Percentiles rank a stretch among this genome's conserved stretches.
Evolutionary conservation across 2,329 filamentous ascomycete genomes (phyloP).

Genomic region (Aplosporella prunicola): DNA sequence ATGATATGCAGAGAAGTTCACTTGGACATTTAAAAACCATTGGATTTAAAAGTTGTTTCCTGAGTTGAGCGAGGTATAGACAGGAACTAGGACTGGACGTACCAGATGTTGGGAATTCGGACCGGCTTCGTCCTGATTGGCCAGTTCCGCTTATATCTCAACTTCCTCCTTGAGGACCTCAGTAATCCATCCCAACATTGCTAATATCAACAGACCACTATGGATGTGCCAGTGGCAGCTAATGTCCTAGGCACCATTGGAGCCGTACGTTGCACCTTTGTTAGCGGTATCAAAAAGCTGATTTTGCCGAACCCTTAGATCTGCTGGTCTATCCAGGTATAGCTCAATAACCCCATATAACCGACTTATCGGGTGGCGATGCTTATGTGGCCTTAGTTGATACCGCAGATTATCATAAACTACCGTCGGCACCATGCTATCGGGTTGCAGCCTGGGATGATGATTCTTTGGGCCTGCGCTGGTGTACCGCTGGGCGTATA

Average conservation of each 20-base stretch:
- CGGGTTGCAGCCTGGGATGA: slow-evolving; percentile 59
- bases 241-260: slow-evolving; percentile 52
- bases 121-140: neutral
- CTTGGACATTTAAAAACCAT: too few relatives aligned
- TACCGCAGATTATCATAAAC: slow-evolving; percentile 62
- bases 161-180: neutral
- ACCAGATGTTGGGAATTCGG: too few relatives aligned
- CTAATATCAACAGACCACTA: slow-evolving; percentile 16
- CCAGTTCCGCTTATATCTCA: neutral
- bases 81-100: too few relatives aligned
- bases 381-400: slow-evolving; percentile 38
- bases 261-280: slow-evolving; percentile 35
- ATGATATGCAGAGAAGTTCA: too few relatives aligned
- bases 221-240: slow-evolving; percentile 48
- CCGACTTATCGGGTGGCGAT: neutral
- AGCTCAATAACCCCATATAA: neutral
- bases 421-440: slow-evolving; percentile 55
- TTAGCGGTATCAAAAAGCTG: neutral
- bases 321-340: slow-evolving; percentile 57
- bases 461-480: slow-evolving; percentile 61
- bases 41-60: too few relatives aligned
- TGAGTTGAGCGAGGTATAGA: too few relatives aligned
- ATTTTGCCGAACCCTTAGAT: slow-evolving; percentile 21
- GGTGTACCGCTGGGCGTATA: slow-evolving; percentile 58
- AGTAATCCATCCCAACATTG: neutral